Conservation (phyloP, 495 filamentous ascomycete genomes). For the Pseudomonodictys pantanalensis region DNA sequence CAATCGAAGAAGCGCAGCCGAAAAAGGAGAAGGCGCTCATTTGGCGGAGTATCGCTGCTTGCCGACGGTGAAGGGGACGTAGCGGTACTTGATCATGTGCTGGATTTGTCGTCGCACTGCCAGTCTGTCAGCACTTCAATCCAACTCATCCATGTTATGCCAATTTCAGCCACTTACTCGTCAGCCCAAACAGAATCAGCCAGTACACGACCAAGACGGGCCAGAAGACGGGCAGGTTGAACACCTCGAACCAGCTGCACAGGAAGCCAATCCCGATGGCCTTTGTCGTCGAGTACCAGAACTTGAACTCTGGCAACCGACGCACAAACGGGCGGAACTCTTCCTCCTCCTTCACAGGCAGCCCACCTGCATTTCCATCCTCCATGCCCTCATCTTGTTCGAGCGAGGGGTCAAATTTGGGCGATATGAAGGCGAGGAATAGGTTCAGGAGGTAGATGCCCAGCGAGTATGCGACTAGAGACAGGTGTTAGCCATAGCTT, state of each 20-base stretch:
- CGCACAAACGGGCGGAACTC: constrained; percentile 97
- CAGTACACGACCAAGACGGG: constrained; percentile 97
- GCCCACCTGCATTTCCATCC: constrained; percentile 69
- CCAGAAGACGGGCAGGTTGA: constrained; percentile 98
- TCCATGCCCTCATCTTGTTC: constrained; percentile 95
- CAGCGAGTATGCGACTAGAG: constrained; percentile 87
- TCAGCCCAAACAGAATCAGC: constrained; percentile 91
- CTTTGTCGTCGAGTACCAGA: constrained; percentile 93
- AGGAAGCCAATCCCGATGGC: constrained; percentile 79
- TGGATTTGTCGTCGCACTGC: constrained; percentile 97
- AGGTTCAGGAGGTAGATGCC: constrained; percentile 99
- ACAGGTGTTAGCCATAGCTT: constrained; percentile 5
- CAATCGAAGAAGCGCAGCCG: neutral
- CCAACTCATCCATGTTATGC: neutral
- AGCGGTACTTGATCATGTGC: constrained; percentile 99
- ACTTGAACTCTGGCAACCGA: constrained; percentile 97
- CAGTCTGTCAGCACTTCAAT: constrained; percentile 3
- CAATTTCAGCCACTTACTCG: constrained; percentile 61
- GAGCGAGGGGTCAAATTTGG: constrained; percentile 97
- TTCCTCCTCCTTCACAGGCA: constrained; percentile 92
- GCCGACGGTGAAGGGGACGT: constrained; percentile 91
- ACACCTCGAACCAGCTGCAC: constrained; percentile 89
- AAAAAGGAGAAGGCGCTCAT: constrained; percentile 11
- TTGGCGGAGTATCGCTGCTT: constrained; percentile 68
- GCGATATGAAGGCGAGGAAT: constrained; percentile 96